Evolutionary conservation across 2,329 filamentous ascomycete species (phyloP).

Genomic region (Stylonectria norvegica): DNA sequence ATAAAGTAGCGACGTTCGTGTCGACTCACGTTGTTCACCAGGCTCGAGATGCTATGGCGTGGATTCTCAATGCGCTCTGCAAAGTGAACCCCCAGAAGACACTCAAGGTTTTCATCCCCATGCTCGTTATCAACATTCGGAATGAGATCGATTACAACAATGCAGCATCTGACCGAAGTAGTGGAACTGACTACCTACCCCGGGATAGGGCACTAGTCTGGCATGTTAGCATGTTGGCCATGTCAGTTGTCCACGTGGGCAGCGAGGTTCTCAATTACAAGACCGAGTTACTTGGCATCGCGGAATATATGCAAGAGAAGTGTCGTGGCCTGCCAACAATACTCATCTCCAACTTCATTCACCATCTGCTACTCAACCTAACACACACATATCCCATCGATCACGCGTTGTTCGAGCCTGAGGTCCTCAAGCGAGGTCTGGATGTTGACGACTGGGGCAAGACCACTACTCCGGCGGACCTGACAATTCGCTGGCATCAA

Average conservation of each 20-base stretch:
- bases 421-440: slow-evolving; percentile 66
- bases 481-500: slow-evolving; percentile 89
- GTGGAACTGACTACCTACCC: slow-evolving; percentile 87
- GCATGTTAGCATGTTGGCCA: slow-evolving; percentile 95
- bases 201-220: slow-evolving; percentile 90
- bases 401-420: slow-evolving; percentile 81
- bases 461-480: slow-evolving; percentile 65
- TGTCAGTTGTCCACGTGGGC: slow-evolving; percentile 96
- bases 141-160: slow-evolving; percentile 97
- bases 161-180: slow-evolving; percentile 90
- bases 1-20: slow-evolving; percentile 90
- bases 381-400: slow-evolving; percentile 94
- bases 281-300: slow-evolving; percentile 84
- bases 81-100: slow-evolving; percentile 95
- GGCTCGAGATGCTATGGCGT: slow-evolving; percentile 95
- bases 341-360: slow-evolving; percentile 95
- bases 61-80: slow-evolving; percentile 94
- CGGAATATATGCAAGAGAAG: slow-evolving; percentile 92
- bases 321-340: slow-evolving; percentile 92
- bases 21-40: slow-evolving; percentile 95
- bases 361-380: slow-evolving; percentile 90
- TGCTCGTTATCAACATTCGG: slow-evolving; percentile 85
- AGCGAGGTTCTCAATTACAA: slow-evolving; percentile 86
- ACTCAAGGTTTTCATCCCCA: slow-evolving; percentile 83
- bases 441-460: slow-evolving; percentile 81